Evolutionary conservation across 148 eudicot species (phyloP).

Genomic region (Dianthus caryophyllus): DNA sequence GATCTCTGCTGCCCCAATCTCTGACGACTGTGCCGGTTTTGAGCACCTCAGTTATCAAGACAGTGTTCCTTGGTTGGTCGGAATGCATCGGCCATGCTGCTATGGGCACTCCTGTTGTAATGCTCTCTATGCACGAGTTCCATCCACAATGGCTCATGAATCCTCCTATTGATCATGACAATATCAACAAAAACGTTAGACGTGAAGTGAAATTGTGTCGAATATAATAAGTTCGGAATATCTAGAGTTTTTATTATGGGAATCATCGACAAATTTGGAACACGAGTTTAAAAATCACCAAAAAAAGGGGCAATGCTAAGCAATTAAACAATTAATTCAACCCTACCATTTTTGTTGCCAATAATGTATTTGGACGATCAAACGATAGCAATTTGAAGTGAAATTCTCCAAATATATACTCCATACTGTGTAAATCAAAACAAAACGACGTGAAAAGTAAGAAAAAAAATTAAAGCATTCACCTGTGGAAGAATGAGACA

Average conservation of each 20-base stretch:
- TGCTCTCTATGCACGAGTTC: slow-evolving; percentile 58
- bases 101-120: slow-evolving; percentile 52
- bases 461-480: not conserved
- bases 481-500: slow-evolving; percentile 18
- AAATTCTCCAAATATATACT: too few relatives aligned
- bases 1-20: slow-evolving; percentile 35
- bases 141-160: slow-evolving; percentile 65
- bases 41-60: slow-evolving; percentile 34
- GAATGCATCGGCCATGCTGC: slow-evolving; percentile 61
- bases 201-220: not conserved
- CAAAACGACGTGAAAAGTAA: too few relatives aligned
- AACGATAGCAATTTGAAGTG: too few relatives aligned
- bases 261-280: too few relatives aligned
- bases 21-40: slow-evolving; percentile 31
- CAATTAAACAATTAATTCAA: too few relatives aligned
- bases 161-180: slow-evolving; percentile 31
- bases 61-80: slow-evolving; percentile 50
- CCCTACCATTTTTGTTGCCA: too few relatives aligned
- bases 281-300: too few relatives aligned
- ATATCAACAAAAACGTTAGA: not conserved
- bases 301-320: too few relatives aligned
- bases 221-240: not conserved
- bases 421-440: too few relatives aligned
- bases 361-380: too few relatives aligned
- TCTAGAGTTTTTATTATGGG: too few relatives aligned